Evolutionary conservation across 1,284 basidiomycete genomes (phyloP).

Genomic region (Fomitopsis schrenkii): DNA sequence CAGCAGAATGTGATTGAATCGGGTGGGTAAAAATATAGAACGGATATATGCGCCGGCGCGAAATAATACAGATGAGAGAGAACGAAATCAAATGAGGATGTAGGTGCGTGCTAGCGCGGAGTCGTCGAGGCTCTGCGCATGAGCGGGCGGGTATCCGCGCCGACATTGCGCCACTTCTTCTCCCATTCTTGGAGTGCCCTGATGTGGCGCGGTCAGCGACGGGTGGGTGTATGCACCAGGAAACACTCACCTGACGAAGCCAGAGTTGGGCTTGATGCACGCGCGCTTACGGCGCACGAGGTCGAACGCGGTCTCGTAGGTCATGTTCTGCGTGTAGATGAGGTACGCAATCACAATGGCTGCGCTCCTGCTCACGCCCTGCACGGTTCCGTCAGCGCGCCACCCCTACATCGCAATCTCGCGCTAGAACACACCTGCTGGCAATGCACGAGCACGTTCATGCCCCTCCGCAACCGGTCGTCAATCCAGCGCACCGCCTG

Average conservation of each 20-base stretch:
- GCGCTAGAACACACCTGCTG: slow-evolving; percentile 48
- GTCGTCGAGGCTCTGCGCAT: slow-evolving; percentile 19
- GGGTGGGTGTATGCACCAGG: background rate
- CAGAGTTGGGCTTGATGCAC: slow-evolving; percentile 69
- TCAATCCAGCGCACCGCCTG: slow-evolving; percentile 54
- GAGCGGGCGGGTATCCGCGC: slow-evolving; percentile 10
- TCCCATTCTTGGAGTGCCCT: slow-evolving; percentile 25
- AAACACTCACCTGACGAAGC: slow-evolving; percentile 32
- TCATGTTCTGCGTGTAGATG: slow-evolving; percentile 61
- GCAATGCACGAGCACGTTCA: slow-evolving; percentile 62
- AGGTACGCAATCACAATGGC: slow-evolving; percentile 68
- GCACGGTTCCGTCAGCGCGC: slow-evolving; percentile 9
- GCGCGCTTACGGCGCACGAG: slow-evolving; percentile 56
- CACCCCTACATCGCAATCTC: too few species aligned
- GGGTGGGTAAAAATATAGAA: background rate
- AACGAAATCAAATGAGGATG: background rate
- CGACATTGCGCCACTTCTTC: slow-evolving; percentile 16
- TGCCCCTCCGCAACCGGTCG: slow-evolving; percentile 40
- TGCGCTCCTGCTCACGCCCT: slow-evolving; percentile 67
- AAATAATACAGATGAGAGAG: background rate
- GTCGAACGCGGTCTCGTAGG: slow-evolving; percentile 57
- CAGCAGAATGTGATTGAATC: too few species aligned
- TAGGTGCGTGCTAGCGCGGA: slow-evolving; percentile 5
- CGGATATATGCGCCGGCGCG: background rate
- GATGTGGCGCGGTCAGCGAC: background rate